These are phyloP conservation scores for Jaapia argillacea DNA, from an alignment of 768 basidiomycete species.

Conservation along the genomic window DNA sequence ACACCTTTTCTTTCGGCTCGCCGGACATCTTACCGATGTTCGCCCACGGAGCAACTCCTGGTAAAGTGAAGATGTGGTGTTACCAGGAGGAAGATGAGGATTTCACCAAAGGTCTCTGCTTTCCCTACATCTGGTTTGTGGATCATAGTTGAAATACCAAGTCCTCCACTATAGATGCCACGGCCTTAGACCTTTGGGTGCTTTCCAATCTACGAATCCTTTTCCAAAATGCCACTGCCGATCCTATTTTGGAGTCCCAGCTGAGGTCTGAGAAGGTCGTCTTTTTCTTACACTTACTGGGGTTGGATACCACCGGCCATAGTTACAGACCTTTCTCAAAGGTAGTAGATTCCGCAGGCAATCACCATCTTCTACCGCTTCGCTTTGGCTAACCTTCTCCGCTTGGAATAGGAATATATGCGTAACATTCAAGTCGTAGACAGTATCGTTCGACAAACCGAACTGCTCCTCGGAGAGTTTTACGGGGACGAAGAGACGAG, in stretches of 20 bases:
- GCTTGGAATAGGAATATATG: conserved; percentile 75
- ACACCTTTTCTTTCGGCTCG: conserved; percentile 77
- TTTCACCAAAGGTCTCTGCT: conserved; percentile 62
- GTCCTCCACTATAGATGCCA: conserved; percentile 44
- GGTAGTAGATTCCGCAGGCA: conserved; percentile 24
- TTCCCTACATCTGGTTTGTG: background rate
- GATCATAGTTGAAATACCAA: conserved; percentile 1
- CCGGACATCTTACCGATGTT: conserved; percentile 91
- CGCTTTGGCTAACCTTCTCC: no score
- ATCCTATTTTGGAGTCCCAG: conserved; percentile 36
- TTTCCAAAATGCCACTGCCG: conserved; percentile 51
- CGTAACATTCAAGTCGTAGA: conserved; percentile 76
- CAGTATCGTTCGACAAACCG: conserved; percentile 55
- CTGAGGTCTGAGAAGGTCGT: conserved; percentile 52
- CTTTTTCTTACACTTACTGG: conserved; percentile 79
- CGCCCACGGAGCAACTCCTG: conserved; percentile 55
- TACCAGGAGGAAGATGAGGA: conserved; percentile 76
- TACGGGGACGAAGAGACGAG: conserved; percentile 61
- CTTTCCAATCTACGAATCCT: conserved; percentile 55
- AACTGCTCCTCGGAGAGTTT: conserved; percentile 50
- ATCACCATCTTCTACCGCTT: no score
- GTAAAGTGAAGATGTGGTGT: conserved; percentile 64
- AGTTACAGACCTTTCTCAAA: conserved; percentile 76
- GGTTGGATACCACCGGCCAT: conserved; percentile 81
- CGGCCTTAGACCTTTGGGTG: conserved; percentile 70